A percentile compares a stretch with the other conserved stretches of the same genome.
Conservation (phyloP, 2,329 filamentous ascomycete species). For the Botrytis galanthina region DNA sequence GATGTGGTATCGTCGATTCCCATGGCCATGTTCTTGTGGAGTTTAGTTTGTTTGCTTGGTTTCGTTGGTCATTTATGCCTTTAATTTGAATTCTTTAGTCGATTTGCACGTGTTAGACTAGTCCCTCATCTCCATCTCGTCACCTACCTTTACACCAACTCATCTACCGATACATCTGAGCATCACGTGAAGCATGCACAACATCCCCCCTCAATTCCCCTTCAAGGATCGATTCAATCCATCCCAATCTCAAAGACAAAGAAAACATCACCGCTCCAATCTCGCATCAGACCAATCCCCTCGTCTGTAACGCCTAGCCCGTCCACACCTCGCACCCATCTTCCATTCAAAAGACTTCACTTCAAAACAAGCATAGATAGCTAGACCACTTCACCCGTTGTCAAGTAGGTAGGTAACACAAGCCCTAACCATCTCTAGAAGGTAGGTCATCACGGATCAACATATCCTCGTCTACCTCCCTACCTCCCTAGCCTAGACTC, state of each 20-base stretch:
- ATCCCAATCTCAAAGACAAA: not conserved
- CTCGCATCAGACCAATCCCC: not conserved
- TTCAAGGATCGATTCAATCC: not conserved
- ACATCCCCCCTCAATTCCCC: not conserved
- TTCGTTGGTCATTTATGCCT: not conserved
- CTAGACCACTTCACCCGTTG: no score
- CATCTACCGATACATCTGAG: not conserved
- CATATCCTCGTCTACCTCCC: not conserved
- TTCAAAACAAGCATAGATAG: not conserved
- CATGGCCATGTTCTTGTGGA: not conserved
- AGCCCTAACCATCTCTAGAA: constrained; percentile 5
- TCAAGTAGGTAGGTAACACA: constrained; percentile 3
- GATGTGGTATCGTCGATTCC: not conserved
- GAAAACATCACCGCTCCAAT: not conserved
- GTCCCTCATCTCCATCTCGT: no score
- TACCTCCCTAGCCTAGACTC: not conserved
- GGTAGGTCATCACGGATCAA: not conserved
- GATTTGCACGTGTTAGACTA: not conserved
- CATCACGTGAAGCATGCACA: not conserved
- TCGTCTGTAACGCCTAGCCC: not conserved
- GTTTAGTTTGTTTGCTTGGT: not conserved
- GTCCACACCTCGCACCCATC: not conserved
- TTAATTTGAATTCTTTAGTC: not conserved
- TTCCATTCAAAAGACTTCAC: not conserved
- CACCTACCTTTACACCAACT: no score